Evolutionary conservation across 1,284 basidiomycete genomes (phyloP).

Genomic region (Leccinum insolens): DNA sequence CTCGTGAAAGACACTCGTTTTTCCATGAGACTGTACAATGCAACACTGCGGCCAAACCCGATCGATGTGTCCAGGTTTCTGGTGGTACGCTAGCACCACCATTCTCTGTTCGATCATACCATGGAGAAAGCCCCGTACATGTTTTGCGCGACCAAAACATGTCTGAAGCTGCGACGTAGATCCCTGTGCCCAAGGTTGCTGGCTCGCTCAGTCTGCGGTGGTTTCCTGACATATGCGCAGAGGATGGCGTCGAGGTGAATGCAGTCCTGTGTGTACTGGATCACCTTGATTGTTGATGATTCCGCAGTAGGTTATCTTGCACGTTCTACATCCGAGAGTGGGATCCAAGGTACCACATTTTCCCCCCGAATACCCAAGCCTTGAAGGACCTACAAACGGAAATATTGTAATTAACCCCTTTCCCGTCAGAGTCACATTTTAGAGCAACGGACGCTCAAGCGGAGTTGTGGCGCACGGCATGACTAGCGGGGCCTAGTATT

Average conservation of each 20-base stretch:
- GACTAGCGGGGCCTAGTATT: conserved; percentile 1
- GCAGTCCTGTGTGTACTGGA: neutral
- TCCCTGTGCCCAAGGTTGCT: neutral
- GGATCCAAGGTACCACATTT: neutral
- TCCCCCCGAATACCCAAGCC: neutral
- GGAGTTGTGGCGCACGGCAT: conserved; percentile 5
- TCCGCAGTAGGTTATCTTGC: conserved; percentile 2
- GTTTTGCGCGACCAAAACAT: neutral
- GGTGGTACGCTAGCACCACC: neutral
- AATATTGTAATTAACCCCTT: neutral
- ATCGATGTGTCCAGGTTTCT: neutral
- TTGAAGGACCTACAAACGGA: neutral
- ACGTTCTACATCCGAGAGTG: neutral
- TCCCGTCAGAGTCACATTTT: neutral
- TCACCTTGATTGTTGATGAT: neutral
- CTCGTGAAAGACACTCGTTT: neutral
- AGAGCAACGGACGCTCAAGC: conserved; percentile 1
- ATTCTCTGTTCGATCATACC: neutral
- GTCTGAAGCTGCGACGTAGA: neutral
- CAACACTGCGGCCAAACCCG: neutral
- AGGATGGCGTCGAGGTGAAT: conserved; percentile 16
- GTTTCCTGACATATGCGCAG: neutral
- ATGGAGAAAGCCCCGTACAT: neutral
- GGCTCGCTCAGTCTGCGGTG: neutral
- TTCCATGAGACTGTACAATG: neutral